Base-by-base conservation (phyloP, 352 stramenopile species). In the Stramenopiles sp. region DNA sequence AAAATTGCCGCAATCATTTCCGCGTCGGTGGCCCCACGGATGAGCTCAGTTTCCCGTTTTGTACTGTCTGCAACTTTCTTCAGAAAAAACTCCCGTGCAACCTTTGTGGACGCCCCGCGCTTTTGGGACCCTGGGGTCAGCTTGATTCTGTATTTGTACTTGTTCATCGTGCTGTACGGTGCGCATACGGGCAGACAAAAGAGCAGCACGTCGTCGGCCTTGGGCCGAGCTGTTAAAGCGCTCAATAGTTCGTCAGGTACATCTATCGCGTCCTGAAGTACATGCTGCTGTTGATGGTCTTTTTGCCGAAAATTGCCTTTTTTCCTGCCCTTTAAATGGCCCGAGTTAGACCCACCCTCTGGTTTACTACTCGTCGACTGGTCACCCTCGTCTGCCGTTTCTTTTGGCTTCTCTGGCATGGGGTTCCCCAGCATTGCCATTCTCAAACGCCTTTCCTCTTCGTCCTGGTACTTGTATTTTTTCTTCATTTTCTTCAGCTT, bases 381-480 rank as follows among this genome's bases (percentile, higher is more conserved):
- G 43, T 63, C 43, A 63, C 43, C 43, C 25, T 3, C 18, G 3
- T 69, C 3, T 6, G 12, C 71, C 32, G 12, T 3, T 75, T 75
- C 71, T 2, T 49, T 18, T 6, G 33, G 48, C 35, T 80, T 77
- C 0, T 81, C 75, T 3, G 79, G 71, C 33, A 85, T 73, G 0
- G 80, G 77, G 74, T 92, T 81, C 0, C 89, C 90, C 18, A 98
- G 84, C 1, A 87, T 87, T 68, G 94, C 80, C 83, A 98, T 94
- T 1, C 91, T 89, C 36, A 97, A 75, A 4, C 87, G 84, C 18
- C 89, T 83, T 79, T 98, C 92, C 63, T 97, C 92, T 0, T 97
- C 92, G 77, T 97, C 92, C 82, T 98, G 93, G 63, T 98, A 92
- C 0, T 82, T 86, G 78, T 98, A 98, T 79, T 97, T 97, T 78